Conservation (phyloP, 163 green algal genomes). For the Chloromonas sp. region DNA sequence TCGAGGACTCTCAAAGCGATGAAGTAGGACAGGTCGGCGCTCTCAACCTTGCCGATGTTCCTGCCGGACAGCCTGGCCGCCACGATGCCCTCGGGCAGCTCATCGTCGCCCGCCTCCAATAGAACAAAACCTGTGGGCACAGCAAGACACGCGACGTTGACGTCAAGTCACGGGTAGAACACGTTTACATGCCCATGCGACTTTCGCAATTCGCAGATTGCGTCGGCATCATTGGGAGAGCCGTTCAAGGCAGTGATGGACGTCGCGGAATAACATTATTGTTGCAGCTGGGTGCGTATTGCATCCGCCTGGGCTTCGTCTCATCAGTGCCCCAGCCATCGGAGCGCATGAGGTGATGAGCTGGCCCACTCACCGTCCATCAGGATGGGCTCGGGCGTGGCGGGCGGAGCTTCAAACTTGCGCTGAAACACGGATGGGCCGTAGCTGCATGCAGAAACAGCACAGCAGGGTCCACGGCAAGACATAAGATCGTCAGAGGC, state of each 20-base stretch:
- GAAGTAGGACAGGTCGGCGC: constrained; percentile 33
- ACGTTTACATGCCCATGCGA: background rate
- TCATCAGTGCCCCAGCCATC: too few relatives aligned
- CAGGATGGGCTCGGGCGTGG: background rate
- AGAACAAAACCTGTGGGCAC: constrained; percentile 31
- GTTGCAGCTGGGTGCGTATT: too few relatives aligned
- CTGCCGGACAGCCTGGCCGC: constrained; percentile 4
- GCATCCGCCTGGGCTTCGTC: too few relatives aligned
- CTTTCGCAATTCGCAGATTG: too few relatives aligned
- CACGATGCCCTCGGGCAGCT: constrained; percentile 30
- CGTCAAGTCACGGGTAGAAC: background rate
- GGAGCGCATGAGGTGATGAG: too few relatives aligned
- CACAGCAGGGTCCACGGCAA: background rate
- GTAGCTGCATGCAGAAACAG: background rate
- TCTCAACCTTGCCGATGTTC: constrained; percentile 19
- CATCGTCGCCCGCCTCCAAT: constrained; percentile 36
- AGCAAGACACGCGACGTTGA: background rate
- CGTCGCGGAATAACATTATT: too few relatives aligned
- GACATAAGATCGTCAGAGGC: background rate
- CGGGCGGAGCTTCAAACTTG: background rate
- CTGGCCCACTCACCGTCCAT: background rate
- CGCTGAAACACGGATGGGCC: background rate
- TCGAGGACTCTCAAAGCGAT: constrained; percentile 29
- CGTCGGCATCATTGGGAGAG: too few relatives aligned
- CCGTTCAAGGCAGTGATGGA: too few relatives aligned